A percentile compares a stretch with the other conserved stretches of the same genome.
Evolutionary conservation across 1,284 basidiomycete genomes (phyloP).

Genomic region (Apiotrichum gamsii): DNA sequence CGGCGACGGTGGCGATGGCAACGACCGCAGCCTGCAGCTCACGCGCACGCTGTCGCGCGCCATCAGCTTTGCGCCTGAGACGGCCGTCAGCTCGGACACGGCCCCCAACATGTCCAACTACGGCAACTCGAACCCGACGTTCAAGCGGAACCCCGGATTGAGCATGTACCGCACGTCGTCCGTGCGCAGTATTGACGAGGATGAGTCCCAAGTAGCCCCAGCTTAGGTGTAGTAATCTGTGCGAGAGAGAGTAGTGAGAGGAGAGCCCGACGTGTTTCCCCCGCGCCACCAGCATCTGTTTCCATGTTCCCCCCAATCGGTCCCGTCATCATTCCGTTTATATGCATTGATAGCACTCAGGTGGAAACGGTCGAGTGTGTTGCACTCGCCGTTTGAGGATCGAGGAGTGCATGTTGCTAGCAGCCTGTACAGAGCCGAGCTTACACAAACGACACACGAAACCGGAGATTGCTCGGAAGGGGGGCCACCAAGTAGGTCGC

Average conservation of each 20-base stretch:
- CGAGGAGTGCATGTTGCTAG: too few species aligned
- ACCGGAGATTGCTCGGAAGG: too few species aligned
- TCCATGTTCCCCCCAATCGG: not conserved
- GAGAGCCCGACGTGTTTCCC: too few species aligned
- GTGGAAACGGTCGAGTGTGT: too few species aligned
- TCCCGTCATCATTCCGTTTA: not conserved
- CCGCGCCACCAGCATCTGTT: too few species aligned
- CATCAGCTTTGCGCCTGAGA: slow-evolving; percentile 40
- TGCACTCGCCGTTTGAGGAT: too few species aligned
- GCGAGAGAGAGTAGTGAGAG: too few species aligned
- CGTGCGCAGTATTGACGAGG: slow-evolving; percentile 17
- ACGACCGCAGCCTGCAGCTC: slow-evolving; percentile 9
- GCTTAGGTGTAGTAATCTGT: too few species aligned
- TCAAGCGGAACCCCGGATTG: slow-evolving; percentile 35
- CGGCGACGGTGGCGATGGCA: not conserved
- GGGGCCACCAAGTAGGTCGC: too few species aligned
- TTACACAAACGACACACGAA: too few species aligned
- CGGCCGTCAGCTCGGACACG: slow-evolving; percentile 30
- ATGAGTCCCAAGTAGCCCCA: too few species aligned
- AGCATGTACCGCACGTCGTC: slow-evolving; percentile 38
- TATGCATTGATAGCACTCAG: not conserved
- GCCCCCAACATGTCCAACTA: slow-evolving; percentile 37
- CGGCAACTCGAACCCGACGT: slow-evolving; percentile 33
- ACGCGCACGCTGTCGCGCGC: slow-evolving; percentile 24
- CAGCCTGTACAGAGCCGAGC: too few species aligned